A percentile compares a stretch with the other conserved stretches of the same genome.
phyloP scores from a whole-genome alignment of 2,329 filamentous ascomycete species.

The Neofusicoccum umdonicola region DNA sequence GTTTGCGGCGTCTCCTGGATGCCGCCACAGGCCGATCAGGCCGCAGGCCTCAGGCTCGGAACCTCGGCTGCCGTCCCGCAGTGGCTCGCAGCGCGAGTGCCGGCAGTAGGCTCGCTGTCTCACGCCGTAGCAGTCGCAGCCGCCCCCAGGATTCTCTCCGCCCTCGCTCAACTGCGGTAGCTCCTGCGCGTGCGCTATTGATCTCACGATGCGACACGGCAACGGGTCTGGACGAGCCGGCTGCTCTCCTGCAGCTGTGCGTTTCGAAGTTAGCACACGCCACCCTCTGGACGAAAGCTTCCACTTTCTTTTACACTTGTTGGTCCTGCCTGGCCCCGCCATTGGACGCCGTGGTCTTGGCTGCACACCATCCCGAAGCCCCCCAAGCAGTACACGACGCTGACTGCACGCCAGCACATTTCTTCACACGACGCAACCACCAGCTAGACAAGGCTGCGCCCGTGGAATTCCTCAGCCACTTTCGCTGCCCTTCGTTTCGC shows the following conservation, averaged over 20 bases:
- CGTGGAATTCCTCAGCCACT: background rate
- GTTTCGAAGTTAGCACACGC: background rate
- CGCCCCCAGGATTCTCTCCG: background rate
- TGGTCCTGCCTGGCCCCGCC: background rate
- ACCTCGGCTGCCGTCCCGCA: conserved; percentile 9
- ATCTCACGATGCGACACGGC: too few relatives aligned
- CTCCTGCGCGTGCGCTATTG: conserved; percentile 5
- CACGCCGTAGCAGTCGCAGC: too few relatives aligned
- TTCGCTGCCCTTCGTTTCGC: background rate
- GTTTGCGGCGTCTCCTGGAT: background rate
- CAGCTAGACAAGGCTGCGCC: too few relatives aligned
- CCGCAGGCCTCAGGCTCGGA: background rate
- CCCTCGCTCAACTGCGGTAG: background rate
- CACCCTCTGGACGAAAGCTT: background rate
- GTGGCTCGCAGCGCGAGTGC: background rate
- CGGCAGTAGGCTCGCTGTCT: background rate
- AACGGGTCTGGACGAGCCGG: background rate
- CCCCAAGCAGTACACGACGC: background rate
- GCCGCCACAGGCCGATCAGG: background rate
- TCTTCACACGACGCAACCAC: too few relatives aligned
- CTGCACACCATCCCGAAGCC: background rate
- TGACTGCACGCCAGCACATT: too few relatives aligned
- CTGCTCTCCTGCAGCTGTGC: background rate
- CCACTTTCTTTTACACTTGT: background rate
- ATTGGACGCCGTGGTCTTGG: background rate